phyloP scores from a whole-genome alignment of 768 basidiomycete genomes.

The Kwoniella mangroviensis region DNA sequence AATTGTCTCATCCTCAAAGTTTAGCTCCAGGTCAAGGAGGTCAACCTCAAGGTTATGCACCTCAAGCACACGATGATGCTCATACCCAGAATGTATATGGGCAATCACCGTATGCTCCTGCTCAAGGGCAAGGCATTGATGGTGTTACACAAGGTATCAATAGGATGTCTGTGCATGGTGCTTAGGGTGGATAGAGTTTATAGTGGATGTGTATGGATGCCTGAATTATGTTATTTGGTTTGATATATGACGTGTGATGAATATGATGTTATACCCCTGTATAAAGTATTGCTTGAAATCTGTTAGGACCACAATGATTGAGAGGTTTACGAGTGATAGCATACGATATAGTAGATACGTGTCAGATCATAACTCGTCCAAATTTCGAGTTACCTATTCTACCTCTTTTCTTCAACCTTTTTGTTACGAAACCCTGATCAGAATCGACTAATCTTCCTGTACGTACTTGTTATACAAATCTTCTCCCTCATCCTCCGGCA shows the following conservation, averaged over 20 bases:
- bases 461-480: slow-evolving; percentile 22
- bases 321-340: too few relatives aligned
- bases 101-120: slow-evolving; percentile 22
- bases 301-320: too few relatives aligned
- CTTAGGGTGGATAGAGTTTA: slow-evolving; percentile 10
- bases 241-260: background rate
- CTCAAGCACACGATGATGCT: slow-evolving; percentile 15
- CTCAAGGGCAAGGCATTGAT: slow-evolving; percentile 29
- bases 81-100: slow-evolving; percentile 26
- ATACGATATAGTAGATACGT: too few relatives aligned
- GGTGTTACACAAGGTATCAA: slow-evolving; percentile 33
- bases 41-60: slow-evolving; percentile 1
- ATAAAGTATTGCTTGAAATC: too few relatives aligned
- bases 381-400: too few relatives aligned
- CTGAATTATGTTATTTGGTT: background rate
- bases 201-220: background rate
- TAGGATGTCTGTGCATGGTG: slow-evolving; percentile 45
- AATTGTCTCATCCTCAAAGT: slow-evolving; percentile 43
- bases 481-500: slow-evolving; percentile 7
- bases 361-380: too few relatives aligned
- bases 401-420: too few relatives aligned
- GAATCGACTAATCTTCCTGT: slow-evolving; percentile 11
- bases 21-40: slow-evolving; percentile 13
- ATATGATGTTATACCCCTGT: background rate
- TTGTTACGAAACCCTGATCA: too few relatives aligned